Evolutionary conservation across 306 rosid genomes (phyloP).

Genomic region (Quercus berberidifolia): DNA sequence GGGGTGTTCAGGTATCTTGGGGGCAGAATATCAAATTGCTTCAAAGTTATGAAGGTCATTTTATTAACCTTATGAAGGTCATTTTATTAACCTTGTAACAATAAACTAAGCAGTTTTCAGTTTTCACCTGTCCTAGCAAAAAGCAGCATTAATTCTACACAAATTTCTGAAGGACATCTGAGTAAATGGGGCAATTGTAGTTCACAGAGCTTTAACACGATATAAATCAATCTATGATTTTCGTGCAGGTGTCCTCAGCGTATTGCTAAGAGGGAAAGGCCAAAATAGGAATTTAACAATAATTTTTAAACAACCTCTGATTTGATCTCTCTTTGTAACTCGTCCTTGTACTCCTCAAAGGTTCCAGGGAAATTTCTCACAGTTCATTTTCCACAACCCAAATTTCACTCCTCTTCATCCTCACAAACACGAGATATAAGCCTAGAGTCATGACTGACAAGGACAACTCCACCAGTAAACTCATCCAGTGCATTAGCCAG

Average conservation of each 20-base stretch:
- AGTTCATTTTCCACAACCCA: too few species aligned
- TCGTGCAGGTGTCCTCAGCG: slow-evolving; percentile 90
- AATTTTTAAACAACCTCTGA: too few species aligned
- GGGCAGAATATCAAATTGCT: neutral
- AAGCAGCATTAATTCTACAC: neutral
- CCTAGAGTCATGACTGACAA: too few species aligned
- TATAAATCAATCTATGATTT: slow-evolving; percentile 8
- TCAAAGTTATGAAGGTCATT: neutral
- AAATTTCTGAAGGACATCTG: neutral
- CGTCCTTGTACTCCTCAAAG: too few species aligned
- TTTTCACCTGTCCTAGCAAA: neutral
- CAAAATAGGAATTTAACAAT: too few species aligned
- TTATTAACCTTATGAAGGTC: neutral
- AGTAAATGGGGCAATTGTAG: neutral
- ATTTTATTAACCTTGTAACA: neutral
- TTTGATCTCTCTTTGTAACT: too few species aligned
- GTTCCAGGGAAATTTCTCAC: too few species aligned
- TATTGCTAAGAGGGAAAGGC: slow-evolving; percentile 59
- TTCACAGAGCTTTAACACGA: neutral
- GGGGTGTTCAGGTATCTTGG: neutral
- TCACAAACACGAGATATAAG: too few species aligned
- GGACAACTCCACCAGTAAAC: too few species aligned
- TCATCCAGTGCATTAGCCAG: too few species aligned
- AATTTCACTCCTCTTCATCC: too few species aligned
- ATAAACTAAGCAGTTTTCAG: neutral